Evolutionary conservation across 129 eudicot genomes (phyloP), one percentile per base, ranked within the genome.

Genomic region (Flaveria robusta): DNA sequence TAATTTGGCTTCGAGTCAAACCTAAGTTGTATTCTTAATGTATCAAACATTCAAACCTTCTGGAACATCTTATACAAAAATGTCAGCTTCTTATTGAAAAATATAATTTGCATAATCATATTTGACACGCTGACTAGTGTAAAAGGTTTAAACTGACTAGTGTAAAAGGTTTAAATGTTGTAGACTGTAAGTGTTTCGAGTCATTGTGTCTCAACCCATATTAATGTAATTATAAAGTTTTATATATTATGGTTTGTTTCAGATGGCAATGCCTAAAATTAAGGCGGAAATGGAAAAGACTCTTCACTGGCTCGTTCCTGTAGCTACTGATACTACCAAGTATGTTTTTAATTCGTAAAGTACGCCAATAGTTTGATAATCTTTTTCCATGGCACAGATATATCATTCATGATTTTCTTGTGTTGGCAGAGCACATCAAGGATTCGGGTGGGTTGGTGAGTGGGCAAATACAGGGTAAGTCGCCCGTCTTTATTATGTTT

Each of bases 371-470:
- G 13, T 8, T 13, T 26, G 15, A 37, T 19, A 24, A 56, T 10
- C 7, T 39, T 64, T 22, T 68, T 56, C 12, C 15, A 9, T 23
- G 46, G 72, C 50, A 47, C 74, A 43, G 59, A 79, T 52, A 26
- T 51, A 37, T 5, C 20, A 4, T 56, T 70, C 10, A 0, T 29
- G 41, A 18, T 71, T 71, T 79, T 63, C 29, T n/a, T 73, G 52
- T 73, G 27, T 16, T 63, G 51, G 56, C 93, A 94, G 98, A 77
- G 93, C 96, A 37, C 97, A 94, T 84, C 98, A 94, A 82, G 98
- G 98, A 34, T 93, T 93, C 60, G 98, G 98, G 59, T 93, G 98
- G 98, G 98, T 93, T 49, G 98, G 98, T 81, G 98, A 94, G 83
- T 94, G 98, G 98, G 97, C 98, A 55, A 94, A 91, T 78, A 77